Base-by-base conservation (phyloP, 2,329 filamentous ascomycete species). In the Eutypa lata region DNA sequence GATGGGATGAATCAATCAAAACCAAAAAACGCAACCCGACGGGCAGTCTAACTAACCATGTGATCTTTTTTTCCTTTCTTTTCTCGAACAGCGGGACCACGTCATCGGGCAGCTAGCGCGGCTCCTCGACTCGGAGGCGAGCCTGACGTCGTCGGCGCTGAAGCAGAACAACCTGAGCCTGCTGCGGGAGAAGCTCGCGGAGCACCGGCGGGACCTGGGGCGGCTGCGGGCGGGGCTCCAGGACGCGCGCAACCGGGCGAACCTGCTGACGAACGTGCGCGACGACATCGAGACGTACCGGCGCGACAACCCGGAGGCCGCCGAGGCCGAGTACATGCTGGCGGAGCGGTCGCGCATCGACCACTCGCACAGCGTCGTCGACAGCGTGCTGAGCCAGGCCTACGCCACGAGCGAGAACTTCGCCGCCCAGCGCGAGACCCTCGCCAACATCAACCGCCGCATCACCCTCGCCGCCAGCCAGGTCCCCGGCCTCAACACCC, bases 341-440 rank as follows among this genome's bases (percentile, higher is more conserved):
- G 88, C 90, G 63, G 94, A 99, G 79, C 83, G 94, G 49, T 77
- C 79, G 57, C 83, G 89, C 58, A 84, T 99, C 66, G 94, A 99
- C 68, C 88, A 91, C 68, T 95, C 90, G 65, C 89, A 97, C 72
- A 88, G 84, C 61, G 86, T 96, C 78, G 88, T 91, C 47, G 94
- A 99, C 70, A 89, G 84, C 57, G 91, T 99, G 33, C 79, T 99
- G 54, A 92, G 88, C 68, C 94, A 97, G 76, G 94, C 94, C 7
- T 99, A 99, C 73, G 92, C 93, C 11, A 91, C 97, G 50, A 95
- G 96, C 68, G 91, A 97, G 74, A 92, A 80, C 70, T 97, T 99
- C 69, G 80, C 83, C 14, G 66, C 91, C 52, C 94, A 99, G 77
- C 81, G 92, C 56, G 92, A 97, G 77, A 93, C 88, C 24, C 73